Evolutionary conservation across 1,284 basidiomycete species (phyloP).

Genomic region (Irpex sp.): DNA sequence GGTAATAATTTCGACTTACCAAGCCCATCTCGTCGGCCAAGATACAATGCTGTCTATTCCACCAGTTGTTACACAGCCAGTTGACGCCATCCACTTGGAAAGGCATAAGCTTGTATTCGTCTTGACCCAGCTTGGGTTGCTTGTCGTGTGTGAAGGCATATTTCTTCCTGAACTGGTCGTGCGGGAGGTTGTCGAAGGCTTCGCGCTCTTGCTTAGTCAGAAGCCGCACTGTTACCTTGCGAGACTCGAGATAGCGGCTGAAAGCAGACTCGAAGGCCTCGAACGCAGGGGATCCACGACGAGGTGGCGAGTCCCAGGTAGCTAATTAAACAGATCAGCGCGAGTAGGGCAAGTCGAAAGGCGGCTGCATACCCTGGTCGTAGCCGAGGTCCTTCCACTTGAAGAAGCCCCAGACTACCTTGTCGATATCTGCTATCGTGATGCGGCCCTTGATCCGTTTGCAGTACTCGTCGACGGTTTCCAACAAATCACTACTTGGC

Average conservation of each 20-base stretch:
- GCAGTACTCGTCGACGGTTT: slow-evolving; percentile 63
- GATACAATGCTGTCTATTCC: slow-evolving; percentile 84
- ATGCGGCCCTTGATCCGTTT: slow-evolving; percentile 40
- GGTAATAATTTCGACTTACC: too few species aligned
- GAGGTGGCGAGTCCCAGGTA: slow-evolving; percentile 89
- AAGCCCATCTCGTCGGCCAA: slow-evolving; percentile 99
- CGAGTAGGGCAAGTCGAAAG: neutral
- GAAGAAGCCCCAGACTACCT: slow-evolving; percentile 75
- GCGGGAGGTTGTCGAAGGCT: slow-evolving; percentile 41
- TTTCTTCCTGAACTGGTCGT: slow-evolving; percentile 42
- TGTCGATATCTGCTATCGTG: slow-evolving; percentile 47
- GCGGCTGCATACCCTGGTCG: slow-evolving; percentile 64
- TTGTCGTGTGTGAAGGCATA: slow-evolving; percentile 43
- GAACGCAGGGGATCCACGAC: slow-evolving; percentile 52
- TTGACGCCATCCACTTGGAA: slow-evolving; percentile 93
- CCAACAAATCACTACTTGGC: slow-evolving; percentile 45
- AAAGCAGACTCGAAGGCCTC: slow-evolving; percentile 67
- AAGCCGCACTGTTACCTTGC: slow-evolving; percentile 57
- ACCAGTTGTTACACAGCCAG: slow-evolving; percentile 91
- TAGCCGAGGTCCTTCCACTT: slow-evolving; percentile 93
- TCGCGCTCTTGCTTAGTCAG: slow-evolving; percentile 38
- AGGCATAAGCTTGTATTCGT: slow-evolving; percentile 69
- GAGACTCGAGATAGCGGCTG: slow-evolving; percentile 58
- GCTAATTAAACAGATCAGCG: slow-evolving; percentile 38
- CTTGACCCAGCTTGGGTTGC: slow-evolving; percentile 66